These are phyloP conservation scores for Handroanthus guayacan DNA, from an alignment of 257 asterid species.

Conservation along the genomic window DNA sequence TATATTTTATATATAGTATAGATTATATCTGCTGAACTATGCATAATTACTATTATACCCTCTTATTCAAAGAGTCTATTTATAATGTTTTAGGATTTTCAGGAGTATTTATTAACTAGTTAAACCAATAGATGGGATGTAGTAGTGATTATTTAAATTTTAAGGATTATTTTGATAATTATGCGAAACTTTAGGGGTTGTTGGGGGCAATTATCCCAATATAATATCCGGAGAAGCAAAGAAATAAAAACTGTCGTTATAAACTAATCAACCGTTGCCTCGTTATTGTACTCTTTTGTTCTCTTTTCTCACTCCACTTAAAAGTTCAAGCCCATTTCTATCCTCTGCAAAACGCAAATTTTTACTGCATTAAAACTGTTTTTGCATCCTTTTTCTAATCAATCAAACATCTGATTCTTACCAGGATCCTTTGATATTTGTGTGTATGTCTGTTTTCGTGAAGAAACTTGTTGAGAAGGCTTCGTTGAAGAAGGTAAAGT, in stretches of 20 bases:
- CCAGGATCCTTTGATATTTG: slow-evolving; percentile 4
- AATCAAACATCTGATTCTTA: slow-evolving; percentile 1
- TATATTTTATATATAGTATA: no score
- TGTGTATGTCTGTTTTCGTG: slow-evolving; percentile 58
- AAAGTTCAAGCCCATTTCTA: slow-evolving; percentile 28
- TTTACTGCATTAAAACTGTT: slow-evolving; percentile 2
- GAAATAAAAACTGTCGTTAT: slow-evolving; percentile 39
- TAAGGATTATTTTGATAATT: no score
- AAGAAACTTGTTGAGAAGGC: slow-evolving; percentile 94
- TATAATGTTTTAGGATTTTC: no score
- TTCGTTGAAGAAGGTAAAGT: slow-evolving; percentile 77
- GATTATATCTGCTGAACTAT: no score
- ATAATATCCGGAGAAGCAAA: not conserved
- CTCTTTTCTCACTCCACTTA: slow-evolving; percentile 27
- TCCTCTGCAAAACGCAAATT: slow-evolving; percentile 22
- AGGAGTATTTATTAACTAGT: no score
- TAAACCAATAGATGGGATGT: no score
- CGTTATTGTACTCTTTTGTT: slow-evolving; percentile 27
- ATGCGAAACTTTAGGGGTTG: no score
- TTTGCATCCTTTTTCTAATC: not conserved
- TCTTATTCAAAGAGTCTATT: no score
- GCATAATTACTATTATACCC: no score
- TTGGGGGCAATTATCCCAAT: no score
- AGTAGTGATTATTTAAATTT: no score
- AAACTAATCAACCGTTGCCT: slow-evolving; percentile 50